phyloP scores from a whole-genome alignment of 345 rosid species.

The Citrus inodora region DNA sequence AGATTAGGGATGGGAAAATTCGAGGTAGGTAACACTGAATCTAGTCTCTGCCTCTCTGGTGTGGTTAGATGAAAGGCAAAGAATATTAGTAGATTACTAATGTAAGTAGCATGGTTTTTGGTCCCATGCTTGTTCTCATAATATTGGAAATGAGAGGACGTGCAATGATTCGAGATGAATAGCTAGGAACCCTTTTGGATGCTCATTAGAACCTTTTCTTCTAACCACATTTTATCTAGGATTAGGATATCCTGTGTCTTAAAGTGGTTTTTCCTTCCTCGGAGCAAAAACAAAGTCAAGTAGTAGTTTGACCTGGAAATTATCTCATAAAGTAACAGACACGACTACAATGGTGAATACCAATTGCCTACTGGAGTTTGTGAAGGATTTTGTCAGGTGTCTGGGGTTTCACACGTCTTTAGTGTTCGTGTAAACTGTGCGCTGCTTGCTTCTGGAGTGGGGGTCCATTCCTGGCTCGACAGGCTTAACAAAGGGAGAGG shows the following conservation, averaged over 20 bases:
- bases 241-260: too few relatives aligned
- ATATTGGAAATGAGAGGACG: background rate
- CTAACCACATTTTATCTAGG: background rate
- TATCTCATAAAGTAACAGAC: background rate
- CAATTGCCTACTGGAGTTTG: background rate
- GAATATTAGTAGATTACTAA: background rate
- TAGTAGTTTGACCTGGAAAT: background rate
- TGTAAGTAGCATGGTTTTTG: background rate
- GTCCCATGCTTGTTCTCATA: background rate
- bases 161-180: background rate
- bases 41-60: background rate
- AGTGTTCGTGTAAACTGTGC: too few relatives aligned
- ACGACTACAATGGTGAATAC: background rate
- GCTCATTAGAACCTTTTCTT: background rate
- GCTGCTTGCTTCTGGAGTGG: too few relatives aligned
- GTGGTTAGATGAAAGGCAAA: background rate
- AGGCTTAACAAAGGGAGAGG: too few relatives aligned
- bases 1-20: background rate
- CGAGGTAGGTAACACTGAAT: background rate
- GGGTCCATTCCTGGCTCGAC: too few relatives aligned
- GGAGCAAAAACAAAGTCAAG: background rate
- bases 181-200: background rate
- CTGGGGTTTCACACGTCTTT: background rate
- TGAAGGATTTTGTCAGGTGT: background rate
- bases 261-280: background rate